These are phyloP conservation scores for Rozella allomycis DNA, from an alignment of 371 early-diverging fungal genomes.

Conservation along the genomic window DNA sequence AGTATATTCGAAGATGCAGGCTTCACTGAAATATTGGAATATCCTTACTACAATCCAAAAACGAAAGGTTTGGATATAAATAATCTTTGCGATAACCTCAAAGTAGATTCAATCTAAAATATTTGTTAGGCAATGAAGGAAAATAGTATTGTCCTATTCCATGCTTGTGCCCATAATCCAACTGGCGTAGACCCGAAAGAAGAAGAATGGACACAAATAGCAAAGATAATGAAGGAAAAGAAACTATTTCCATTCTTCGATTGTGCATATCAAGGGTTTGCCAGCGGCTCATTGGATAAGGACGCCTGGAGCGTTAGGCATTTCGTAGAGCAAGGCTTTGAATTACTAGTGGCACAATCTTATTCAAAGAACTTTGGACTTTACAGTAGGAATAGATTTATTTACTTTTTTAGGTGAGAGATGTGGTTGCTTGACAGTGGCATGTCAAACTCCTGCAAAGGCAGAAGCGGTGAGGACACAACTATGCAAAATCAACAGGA, in stretches of 20 bases:
- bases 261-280: constrained; percentile 93
- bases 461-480: constrained; percentile 44
- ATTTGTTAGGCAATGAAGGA: background rate
- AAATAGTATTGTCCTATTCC: constrained; percentile 42
- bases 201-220: constrained; percentile 77
- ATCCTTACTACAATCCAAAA: constrained; percentile 64
- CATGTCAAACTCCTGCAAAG: constrained; percentile 23
- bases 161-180: constrained; percentile 90
- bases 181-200: constrained; percentile 84
- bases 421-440: constrained; percentile 57
- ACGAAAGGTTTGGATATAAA: constrained; percentile 54
- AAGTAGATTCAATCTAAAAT: constrained; percentile 7
- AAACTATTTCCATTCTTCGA: constrained; percentile 81
- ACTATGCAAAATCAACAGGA: constrained; percentile 54
- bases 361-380: constrained; percentile 93
- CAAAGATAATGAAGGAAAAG: constrained; percentile 44
- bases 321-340: constrained; percentile 72
- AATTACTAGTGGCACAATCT: constrained; percentile 66
- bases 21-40: constrained; percentile 45
- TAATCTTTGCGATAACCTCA: constrained; percentile 38
- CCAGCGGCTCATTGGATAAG: constrained; percentile 65
- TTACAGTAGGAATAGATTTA: constrained; percentile 31
- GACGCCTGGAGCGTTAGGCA: constrained; percentile 79
- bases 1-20: constrained; percentile 65
- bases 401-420: constrained; percentile 41